These are phyloP conservation scores for Sapria himalayana DNA, from an alignment of 345 rosid species.

Conservation along the genomic window DNA sequence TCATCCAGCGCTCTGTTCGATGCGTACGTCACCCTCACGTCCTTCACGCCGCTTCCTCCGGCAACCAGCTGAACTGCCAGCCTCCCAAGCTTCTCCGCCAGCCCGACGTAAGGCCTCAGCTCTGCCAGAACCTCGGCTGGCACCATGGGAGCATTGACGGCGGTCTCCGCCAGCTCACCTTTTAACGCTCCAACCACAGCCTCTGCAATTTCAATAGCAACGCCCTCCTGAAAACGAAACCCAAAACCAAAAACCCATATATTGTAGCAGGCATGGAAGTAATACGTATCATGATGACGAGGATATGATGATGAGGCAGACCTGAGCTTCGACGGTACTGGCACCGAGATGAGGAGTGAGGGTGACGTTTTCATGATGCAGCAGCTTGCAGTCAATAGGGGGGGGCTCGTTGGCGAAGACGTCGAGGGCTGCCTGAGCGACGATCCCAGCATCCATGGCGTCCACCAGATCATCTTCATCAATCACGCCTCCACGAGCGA, in stretches of 20 bases:
- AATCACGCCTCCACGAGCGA: constrained; percentile 85
- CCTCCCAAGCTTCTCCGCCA: constrained; percentile 60
- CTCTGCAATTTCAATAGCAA: constrained; percentile 79
- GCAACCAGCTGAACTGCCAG: constrained; percentile 64
- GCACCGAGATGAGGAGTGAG: constrained; percentile 91
- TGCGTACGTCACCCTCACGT: constrained; percentile 54
- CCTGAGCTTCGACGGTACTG: constrained; percentile 85
- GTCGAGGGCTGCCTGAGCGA: constrained; percentile 59
- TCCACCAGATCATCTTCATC: constrained; percentile 79
- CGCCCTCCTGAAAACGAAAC: constrained; percentile 41
- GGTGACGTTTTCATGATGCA: constrained; percentile 59
- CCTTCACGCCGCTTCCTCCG: constrained; percentile 76
- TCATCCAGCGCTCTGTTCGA: constrained; percentile 63
- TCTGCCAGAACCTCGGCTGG: constrained; percentile 82
- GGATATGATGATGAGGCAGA: constrained; percentile 7
- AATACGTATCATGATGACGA: too few relatives aligned
- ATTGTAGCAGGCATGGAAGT: too few relatives aligned
- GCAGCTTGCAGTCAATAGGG: constrained; percentile 43
- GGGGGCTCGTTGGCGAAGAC: constrained; percentile 75
- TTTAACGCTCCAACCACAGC: constrained; percentile 78
- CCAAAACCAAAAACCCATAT: not conserved
- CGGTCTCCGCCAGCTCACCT: constrained; percentile 86
- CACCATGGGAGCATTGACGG: constrained; percentile 90
- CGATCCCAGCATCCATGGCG: constrained; percentile 63
- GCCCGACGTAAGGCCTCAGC: constrained; percentile 60